Percentiles rank a stretch among this genome's conserved stretches.
phyloP scores from a whole-genome alignment of 2,329 filamentous ascomycete species.

The Penicillium brevicompactum region DNA sequence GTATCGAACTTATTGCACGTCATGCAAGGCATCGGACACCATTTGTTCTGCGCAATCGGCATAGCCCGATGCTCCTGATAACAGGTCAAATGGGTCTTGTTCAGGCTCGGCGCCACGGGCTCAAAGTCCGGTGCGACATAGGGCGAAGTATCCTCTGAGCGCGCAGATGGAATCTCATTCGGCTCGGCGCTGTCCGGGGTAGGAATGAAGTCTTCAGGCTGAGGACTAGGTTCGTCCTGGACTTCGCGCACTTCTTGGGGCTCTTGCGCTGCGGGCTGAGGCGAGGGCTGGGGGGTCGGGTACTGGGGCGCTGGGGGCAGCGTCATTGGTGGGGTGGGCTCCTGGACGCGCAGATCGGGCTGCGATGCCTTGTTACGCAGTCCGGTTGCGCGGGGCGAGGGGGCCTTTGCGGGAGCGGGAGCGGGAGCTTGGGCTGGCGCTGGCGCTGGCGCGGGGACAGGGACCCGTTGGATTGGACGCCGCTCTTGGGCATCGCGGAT shows the following conservation, averaged over 20 bases:
- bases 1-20: slow-evolving; percentile 43
- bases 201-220: slow-evolving; percentile 37
- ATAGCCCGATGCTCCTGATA: slow-evolving; percentile 44
- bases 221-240: slow-evolving; percentile 19
- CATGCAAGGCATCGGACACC: slow-evolving; percentile 47
- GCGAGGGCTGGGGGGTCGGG: background rate
- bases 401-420: background rate
- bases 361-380: background rate
- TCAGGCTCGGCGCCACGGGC: slow-evolving; percentile 38
- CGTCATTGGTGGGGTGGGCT: background rate
- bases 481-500: slow-evolving; percentile 1
- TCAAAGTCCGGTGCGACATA: slow-evolving; percentile 36
- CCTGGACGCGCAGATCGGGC: slow-evolving; percentile 3
- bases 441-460: background rate
- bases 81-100: slow-evolving; percentile 40
- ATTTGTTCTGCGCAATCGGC: slow-evolving; percentile 38
- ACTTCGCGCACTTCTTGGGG: background rate
- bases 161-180: slow-evolving; percentile 16
- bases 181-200: slow-evolving; percentile 29
- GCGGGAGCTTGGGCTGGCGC: background rate
- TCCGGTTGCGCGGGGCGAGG: slow-evolving; percentile 1
- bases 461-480: slow-evolving; percentile 8
- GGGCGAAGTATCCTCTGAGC: slow-evolving; percentile 14
- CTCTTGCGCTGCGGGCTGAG: background rate
- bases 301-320: background rate